These are phyloP conservation scores for Raffaelea ambrosiae DNA, from an alignment of 2,329 filamentous ascomycete species.

Conservation along the genomic window DNA sequence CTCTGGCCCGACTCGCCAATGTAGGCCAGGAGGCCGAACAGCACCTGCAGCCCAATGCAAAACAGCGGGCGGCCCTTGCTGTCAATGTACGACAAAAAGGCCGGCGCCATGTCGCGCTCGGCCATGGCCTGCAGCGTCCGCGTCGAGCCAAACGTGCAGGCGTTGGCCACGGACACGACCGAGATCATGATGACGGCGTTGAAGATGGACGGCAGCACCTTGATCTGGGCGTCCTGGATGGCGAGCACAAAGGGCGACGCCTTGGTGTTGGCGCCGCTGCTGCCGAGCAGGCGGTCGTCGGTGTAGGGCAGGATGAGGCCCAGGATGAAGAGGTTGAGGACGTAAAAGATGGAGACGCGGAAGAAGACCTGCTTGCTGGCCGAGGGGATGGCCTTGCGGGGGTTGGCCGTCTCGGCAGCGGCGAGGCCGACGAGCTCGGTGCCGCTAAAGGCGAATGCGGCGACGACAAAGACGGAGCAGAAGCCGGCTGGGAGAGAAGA, in stretches of 20 bases:
- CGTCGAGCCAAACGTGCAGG: conserved; percentile 40
- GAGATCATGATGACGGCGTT: conserved; percentile 44
- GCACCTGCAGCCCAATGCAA: conserved; percentile 42
- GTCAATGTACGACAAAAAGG: conserved; percentile 52
- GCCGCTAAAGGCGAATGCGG: conserved; percentile 41
- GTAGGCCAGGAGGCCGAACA: conserved; percentile 53
- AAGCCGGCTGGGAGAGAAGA: conserved; percentile 44
- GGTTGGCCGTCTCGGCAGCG: conserved; percentile 41
- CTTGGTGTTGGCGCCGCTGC: conserved; percentile 31
- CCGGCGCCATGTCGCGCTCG: conserved; percentile 51
- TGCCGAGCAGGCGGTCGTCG: conserved; percentile 29
- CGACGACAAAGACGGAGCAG: conserved; percentile 41
- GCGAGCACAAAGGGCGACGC: conserved; percentile 43
- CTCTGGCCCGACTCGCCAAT: conserved; percentile 36
- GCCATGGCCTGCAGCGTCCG: conserved; percentile 42
- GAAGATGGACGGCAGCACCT: conserved; percentile 41
- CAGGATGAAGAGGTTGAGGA: conserved; percentile 41
- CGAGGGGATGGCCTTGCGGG: conserved; percentile 36
- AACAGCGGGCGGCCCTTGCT: conserved; percentile 51
- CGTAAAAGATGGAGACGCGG: conserved; percentile 44
- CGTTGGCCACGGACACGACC: conserved; percentile 44
- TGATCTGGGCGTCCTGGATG: conserved; percentile 40
- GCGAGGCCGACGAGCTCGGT: conserved; percentile 45
- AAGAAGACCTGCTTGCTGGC: conserved; percentile 47
- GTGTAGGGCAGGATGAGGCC: conserved; percentile 39